Conservation (phyloP, 352 stramenopile genomes). For the Saprolegnia parasitica region DNA sequence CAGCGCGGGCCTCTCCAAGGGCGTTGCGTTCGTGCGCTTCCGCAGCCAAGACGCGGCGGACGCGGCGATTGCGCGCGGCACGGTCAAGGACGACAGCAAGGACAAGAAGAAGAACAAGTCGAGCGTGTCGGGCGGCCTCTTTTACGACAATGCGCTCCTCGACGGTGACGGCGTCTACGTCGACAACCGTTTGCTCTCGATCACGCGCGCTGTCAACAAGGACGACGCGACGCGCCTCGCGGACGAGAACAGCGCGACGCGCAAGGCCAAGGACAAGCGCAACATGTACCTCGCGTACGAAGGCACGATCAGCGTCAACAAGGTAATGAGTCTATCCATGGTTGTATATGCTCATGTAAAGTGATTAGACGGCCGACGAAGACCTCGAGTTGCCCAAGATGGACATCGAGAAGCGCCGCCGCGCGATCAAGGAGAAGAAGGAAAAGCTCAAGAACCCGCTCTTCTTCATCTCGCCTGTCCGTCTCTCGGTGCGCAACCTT, state of each 20-base stretch:
- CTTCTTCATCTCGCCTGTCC: slow-evolving; percentile 95
- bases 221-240: slow-evolving; percentile 58
- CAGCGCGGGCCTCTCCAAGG: slow-evolving; percentile 73
- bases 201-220: slow-evolving; percentile 70
- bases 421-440: slow-evolving; percentile 93
- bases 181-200: slow-evolving; percentile 64
- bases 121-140: slow-evolving; percentile 15
- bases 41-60: slow-evolving; percentile 51
- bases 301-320: slow-evolving; percentile 90
- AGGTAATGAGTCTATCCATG: slow-evolving; percentile 35
- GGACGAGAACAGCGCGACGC: slow-evolving; percentile 46
- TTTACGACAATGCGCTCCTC: slow-evolving; percentile 39
- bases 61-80: slow-evolving; percentile 48
- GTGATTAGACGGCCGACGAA: slow-evolving; percentile 56
- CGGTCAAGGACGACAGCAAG: slow-evolving; percentile 27
- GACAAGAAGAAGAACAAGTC: slow-evolving; percentile 34
- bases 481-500: slow-evolving; percentile 94
- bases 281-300: slow-evolving; percentile 96
- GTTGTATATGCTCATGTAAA: neutral
- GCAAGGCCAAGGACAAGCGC: slow-evolving; percentile 87
- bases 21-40: slow-evolving; percentile 81
- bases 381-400: slow-evolving; percentile 79
- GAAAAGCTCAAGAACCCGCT: slow-evolving; percentile 95
- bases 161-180: slow-evolving; percentile 69
- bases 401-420: slow-evolving; percentile 93